Conservation (phyloP, 371 early-diverging fungal genomes). For the Mortierella sp. region DNA sequence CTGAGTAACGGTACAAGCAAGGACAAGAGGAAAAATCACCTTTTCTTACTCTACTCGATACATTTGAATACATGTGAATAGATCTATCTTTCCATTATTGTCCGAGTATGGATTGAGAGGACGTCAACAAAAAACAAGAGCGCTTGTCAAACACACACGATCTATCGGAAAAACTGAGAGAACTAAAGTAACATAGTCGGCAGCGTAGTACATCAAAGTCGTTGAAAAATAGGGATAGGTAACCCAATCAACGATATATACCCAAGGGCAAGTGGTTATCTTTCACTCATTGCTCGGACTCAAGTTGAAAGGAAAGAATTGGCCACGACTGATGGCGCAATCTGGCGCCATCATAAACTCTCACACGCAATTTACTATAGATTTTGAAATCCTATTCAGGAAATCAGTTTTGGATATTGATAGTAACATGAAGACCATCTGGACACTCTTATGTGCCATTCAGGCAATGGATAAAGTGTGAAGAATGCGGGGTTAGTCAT, state of each 20-base stretch:
- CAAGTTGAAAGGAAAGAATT: no score
- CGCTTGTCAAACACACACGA: not conserved
- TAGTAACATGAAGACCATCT: not conserved
- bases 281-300: not conserved
- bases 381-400: no score
- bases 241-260: no score
- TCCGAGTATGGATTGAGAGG: not conserved
- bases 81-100: not conserved
- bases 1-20: no score
- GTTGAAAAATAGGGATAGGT: no score
- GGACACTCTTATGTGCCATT: not conserved
- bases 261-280: not conserved
- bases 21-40: no score
- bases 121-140: not conserved
- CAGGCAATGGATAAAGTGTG: not conserved
- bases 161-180: not conserved
- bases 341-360: constrained; percentile 8
- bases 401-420: not conserved
- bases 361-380: not conserved
- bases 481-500: not conserved
- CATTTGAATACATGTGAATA: not conserved
- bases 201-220: no score
- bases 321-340: constrained; percentile 17
- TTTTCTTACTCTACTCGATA: no score
- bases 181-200: not conserved